A percentile compares a stretch with the other conserved stretches of the same genome.
phyloP scores from a whole-genome alignment of 441 rosid genomes.

The Mallotus repandus region DNA sequence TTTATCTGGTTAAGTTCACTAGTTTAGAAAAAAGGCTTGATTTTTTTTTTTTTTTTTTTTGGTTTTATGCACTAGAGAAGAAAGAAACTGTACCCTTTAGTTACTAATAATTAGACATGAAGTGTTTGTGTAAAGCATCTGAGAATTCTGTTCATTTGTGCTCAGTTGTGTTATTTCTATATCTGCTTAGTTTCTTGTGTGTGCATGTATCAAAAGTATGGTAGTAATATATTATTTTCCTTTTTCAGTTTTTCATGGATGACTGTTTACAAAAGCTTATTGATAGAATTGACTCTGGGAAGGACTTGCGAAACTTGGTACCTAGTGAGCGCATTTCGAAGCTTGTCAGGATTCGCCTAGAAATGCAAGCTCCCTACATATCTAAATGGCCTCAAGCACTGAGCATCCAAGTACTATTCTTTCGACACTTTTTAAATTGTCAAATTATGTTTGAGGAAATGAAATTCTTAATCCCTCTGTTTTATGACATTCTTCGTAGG shows the following conservation, averaged over 20 bases:
- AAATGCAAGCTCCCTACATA: constrained; percentile 85
- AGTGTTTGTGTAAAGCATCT: neutral
- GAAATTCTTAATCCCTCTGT: neutral
- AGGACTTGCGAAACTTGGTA: constrained; percentile 49
- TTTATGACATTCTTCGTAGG: constrained; percentile 38
- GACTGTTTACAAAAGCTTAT: constrained; percentile 75
- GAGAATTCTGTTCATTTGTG: neutral
- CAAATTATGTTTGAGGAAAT: neutral
- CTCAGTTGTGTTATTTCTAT: constrained; percentile 7
- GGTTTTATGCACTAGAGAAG: neutral
- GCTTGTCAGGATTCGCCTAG: constrained; percentile 69
- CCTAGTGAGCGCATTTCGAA: constrained; percentile 69
- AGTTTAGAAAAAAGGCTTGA: neutral
- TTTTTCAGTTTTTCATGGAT: constrained; percentile 81
- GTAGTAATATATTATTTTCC: constrained; percentile 16
- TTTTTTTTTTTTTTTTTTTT: neutral
- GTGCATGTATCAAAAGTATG: neutral
- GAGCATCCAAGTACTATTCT: constrained; percentile 62
- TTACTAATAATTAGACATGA: neutral
- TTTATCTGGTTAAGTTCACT: neutral
- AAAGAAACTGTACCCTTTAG: neutral
- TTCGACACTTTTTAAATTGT: constrained; percentile 5
- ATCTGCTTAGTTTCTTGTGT: neutral
- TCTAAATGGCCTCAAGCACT: constrained; percentile 97
- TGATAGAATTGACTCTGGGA: constrained; percentile 63